Evolutionary conservation across 345 rosid species (phyloP).

Genomic region (Streptanthus diversifolius): DNA sequence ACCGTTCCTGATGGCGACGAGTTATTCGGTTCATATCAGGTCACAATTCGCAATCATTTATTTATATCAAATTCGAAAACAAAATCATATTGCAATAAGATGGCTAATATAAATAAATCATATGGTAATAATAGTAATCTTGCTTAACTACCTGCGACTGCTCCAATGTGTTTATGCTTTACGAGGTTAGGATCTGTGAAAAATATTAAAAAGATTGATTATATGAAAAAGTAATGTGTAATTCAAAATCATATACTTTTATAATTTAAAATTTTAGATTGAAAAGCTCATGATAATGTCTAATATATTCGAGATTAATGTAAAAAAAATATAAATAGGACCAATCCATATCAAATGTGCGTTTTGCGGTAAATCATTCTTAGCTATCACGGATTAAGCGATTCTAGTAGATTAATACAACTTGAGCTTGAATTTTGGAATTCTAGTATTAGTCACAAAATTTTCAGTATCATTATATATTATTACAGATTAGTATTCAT

Average conservation of each 20-base stretch:
- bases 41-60: neutral
- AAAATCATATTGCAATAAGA: neutral
- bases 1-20: slow-evolving; percentile 49
- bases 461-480: neutral
- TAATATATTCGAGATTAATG: neutral
- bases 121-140: neutral
- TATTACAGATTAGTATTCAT: neutral
- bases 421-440: neutral
- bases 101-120: neutral
- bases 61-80: neutral
- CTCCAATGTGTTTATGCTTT: slow-evolving; percentile 30
- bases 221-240: neutral
- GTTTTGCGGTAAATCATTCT: neutral
- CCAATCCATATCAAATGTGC: too few relatives aligned
- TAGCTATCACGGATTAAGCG: neutral
- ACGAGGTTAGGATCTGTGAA: slow-evolving; percentile 22
- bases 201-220: neutral
- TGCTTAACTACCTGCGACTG: slow-evolving; percentile 26
- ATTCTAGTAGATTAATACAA: neutral
- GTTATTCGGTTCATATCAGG: neutral
- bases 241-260: neutral
- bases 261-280: neutral
- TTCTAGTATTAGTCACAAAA: neutral
- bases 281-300: neutral
- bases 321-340: too few relatives aligned